Conservation (phyloP, 306 rosid species). For the Hylodesmum podocarpum region DNA sequence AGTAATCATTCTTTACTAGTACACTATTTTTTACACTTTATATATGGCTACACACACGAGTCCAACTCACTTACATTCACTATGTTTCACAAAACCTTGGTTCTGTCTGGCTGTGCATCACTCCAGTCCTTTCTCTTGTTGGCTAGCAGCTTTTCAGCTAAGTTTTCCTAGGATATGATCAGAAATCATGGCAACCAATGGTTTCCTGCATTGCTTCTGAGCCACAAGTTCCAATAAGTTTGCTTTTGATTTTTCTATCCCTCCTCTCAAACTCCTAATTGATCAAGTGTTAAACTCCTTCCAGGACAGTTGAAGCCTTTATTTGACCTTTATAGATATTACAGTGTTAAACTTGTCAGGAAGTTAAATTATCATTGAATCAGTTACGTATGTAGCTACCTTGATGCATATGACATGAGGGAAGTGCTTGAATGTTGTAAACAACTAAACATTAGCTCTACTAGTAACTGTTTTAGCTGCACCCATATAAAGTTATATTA, state of each 20-base stretch:
- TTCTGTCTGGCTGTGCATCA: not conserved
- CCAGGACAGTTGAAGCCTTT: not conserved
- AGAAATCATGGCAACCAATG: not conserved
- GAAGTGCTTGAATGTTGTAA: not conserved
- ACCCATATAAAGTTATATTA: not conserved
- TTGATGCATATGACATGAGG: not conserved
- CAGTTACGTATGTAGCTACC: not conserved
- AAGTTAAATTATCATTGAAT: not conserved
- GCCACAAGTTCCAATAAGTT: not conserved
- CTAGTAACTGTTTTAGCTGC: not conserved
- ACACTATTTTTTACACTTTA: not conserved
- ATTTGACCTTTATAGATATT: not conserved
- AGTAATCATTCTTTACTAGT: not conserved
- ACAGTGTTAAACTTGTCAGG: not conserved
- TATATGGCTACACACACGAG: not conserved
- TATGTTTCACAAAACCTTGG: not conserved
- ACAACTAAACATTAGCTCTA: not conserved
- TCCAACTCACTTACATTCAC: not conserved
- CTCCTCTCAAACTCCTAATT: not conserved
- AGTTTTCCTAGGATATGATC: not conserved
- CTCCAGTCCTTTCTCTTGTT: not conserved
- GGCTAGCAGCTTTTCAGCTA: not conserved
- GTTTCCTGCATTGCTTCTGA: not conserved
- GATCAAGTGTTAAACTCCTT: not conserved
- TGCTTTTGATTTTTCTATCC: not conserved